Conservation (phyloP, 2,329 filamentous ascomycete species). For the Domatiomyces globalis region DNA sequence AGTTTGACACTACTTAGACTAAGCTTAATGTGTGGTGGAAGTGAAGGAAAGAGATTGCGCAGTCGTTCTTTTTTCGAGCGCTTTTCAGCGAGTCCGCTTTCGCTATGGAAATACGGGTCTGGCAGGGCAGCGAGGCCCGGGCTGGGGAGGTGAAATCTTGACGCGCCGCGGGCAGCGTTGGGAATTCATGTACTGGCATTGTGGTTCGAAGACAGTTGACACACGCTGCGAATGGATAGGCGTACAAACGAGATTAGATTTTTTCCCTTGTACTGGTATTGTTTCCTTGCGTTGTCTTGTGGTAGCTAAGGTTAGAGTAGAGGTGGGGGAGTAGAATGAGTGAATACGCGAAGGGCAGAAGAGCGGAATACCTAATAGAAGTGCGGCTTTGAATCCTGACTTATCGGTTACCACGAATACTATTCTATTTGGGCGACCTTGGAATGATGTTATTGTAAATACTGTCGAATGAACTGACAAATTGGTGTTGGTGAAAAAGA, state of each 20-base stretch:
- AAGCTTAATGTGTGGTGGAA: conserved; percentile 14
- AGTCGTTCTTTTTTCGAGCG: conserved; percentile 6
- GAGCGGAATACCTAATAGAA: too few species aligned
- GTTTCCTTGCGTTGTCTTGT: not conserved
- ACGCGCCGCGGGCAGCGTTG: conserved; percentile 7
- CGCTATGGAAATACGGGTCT: conserved; percentile 6
- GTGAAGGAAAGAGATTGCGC: conserved; percentile 6
- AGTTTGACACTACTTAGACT: conserved; percentile 13
- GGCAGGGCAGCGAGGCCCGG: conserved; percentile 2
- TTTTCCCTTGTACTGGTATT: conserved; percentile 1
- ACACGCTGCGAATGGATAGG: conserved; percentile 16
- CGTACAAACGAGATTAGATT: conserved; percentile 17
- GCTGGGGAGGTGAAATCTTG: conserved; percentile 7
- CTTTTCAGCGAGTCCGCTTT: conserved; percentile 5
- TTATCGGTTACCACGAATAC: too few species aligned
- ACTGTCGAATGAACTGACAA: too few species aligned
- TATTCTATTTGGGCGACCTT: too few species aligned
- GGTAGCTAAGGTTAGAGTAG: too few species aligned
- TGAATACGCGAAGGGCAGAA: too few species aligned
- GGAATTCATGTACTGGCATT: conserved; percentile 15
- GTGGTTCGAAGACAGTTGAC: conserved; percentile 12
- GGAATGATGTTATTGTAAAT: too few species aligned
- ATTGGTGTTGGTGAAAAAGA: too few species aligned
- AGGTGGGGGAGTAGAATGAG: too few species aligned
- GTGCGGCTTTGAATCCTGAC: too few species aligned